These are phyloP conservation scores for Rhizophagus sp. DNA, from an alignment of 192 early-diverging fungal species.

Conservation along the genomic window DNA sequence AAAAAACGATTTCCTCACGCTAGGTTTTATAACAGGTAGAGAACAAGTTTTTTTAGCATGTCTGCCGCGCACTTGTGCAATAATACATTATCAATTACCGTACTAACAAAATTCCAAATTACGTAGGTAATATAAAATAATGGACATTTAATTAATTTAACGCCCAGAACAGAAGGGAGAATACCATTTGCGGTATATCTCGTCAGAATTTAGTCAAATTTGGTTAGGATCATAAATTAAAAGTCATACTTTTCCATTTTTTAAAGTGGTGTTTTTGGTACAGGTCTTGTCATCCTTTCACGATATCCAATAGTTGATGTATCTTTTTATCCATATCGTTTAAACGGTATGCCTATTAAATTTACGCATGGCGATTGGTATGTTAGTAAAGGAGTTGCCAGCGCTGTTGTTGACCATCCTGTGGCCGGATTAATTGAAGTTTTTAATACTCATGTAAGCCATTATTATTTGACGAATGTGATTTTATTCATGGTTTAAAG, in stretches of 20 bases:
- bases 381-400: conserved; percentile 54
- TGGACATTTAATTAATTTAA: too few species aligned
- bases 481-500: background rate
- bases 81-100: background rate
- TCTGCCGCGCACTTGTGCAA: background rate
- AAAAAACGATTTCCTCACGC: conserved; percentile 33
- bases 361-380: conserved; percentile 58
- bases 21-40: conserved; percentile 45
- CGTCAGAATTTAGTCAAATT: conserved; percentile 30
- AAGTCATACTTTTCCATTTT: conserved; percentile 24
- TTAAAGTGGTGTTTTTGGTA: conserved; percentile 40
- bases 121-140: too few species aligned
- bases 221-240: conserved; percentile 31
- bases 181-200: conserved; percentile 3
- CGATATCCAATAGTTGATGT: conserved; percentile 47
- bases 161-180: too few species aligned
- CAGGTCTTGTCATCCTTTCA: conserved; percentile 48
- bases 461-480: background rate
- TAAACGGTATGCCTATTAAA: conserved; percentile 54
- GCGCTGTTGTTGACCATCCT: conserved; percentile 51
- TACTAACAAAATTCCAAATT: too few species aligned
- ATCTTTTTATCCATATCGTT: conserved; percentile 43
- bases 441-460: conserved; percentile 60
- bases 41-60: conserved; percentile 21
- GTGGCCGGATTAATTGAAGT: conserved; percentile 52